Conservation (phyloP, 345 rosid genomes). For the Arabidopsis suecica region DNA sequence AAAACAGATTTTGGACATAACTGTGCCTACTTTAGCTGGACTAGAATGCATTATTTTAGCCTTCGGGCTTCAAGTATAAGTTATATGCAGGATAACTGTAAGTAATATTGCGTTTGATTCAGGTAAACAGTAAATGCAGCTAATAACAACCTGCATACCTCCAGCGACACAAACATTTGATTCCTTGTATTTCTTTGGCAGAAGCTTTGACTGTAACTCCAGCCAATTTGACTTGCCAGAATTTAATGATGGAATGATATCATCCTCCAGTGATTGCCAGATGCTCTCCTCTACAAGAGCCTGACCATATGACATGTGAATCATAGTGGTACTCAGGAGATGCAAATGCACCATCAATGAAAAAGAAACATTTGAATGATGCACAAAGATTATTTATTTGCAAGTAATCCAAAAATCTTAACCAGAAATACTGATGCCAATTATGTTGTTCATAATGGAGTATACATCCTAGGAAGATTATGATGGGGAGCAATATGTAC, state of each 20-base stretch:
- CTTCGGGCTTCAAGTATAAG: conserved; percentile 29
- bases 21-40: conserved; percentile 12
- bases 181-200: conserved; percentile 66
- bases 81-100: conserved; percentile 17
- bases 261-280: conserved; percentile 93
- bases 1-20: conserved; percentile 25
- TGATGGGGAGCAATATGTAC: conserved; percentile 28
- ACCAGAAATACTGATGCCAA: conserved; percentile 18
- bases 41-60: conserved; percentile 22
- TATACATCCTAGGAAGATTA: conserved; percentile 22
- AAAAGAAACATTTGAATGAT: conserved; percentile 16
- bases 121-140: conserved; percentile 31
- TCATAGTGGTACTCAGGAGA: conserved; percentile 14
- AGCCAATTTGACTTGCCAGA: conserved; percentile 86
- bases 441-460: conserved; percentile 23
- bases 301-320: conserved; percentile 48
- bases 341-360: conserved; percentile 30
- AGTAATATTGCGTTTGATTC: conserved; percentile 11
- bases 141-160: conserved; percentile 73
- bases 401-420: conserved; percentile 16
- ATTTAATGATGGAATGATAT: conserved; percentile 76
- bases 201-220: conserved; percentile 84
- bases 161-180: conserved; percentile 94
- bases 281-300: conserved; percentile 71
- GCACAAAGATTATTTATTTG: conserved; percentile 22